Base-by-base conservation (phyloP, 768 basidiomycete species). In the Candolleomyces aberdarensis region DNA sequence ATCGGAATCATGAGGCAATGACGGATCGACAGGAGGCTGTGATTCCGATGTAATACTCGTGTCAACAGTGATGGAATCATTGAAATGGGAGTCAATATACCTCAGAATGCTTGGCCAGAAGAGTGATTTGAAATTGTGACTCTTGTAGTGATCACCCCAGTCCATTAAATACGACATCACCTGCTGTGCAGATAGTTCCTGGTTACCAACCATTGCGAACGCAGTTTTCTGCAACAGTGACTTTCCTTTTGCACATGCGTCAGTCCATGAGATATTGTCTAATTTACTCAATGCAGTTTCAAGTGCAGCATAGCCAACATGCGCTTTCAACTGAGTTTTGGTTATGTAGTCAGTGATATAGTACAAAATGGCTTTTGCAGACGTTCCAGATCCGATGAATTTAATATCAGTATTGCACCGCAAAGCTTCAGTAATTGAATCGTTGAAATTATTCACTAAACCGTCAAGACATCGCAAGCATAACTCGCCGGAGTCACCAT, bases 331-430 rank as follows among this genome's bases (percentile, higher is more conserved):
- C 41, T 75, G 71, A 0, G 74, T 57, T 58, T 83, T 83, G 0
- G 80, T 76, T 13, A 83, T 80, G 56, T 83, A 82, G 56, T 82
- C 73, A 0, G 80, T 82, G 22, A 82, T 78, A 53, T 82, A 83
- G 57, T 78, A 78, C 6, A 79, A 43, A 0, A 79, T 61, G 0
- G 80, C 79, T 57, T 81, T 81, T 1, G 78, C 77, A 1, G 72
- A 61, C 3, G 66, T 46, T 0, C 81, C 81, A 0, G 78, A 80
- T 0, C 72, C 72, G 11, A 83, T 73, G 52, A 75, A 80, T 59
- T 80, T 78, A 1, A 83, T 76, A 56, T 83, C 81, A 73, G 79
- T 80, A 56, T 83, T 83, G 47, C 76, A 76, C 1, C 72, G 57
- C 0, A 81, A 58, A 0, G 66, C 63, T 20, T 70, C 46, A 0